Evolutionary conservation across 805 yeast species (phyloP).

Genomic region (Pichia occidentalis): DNA sequence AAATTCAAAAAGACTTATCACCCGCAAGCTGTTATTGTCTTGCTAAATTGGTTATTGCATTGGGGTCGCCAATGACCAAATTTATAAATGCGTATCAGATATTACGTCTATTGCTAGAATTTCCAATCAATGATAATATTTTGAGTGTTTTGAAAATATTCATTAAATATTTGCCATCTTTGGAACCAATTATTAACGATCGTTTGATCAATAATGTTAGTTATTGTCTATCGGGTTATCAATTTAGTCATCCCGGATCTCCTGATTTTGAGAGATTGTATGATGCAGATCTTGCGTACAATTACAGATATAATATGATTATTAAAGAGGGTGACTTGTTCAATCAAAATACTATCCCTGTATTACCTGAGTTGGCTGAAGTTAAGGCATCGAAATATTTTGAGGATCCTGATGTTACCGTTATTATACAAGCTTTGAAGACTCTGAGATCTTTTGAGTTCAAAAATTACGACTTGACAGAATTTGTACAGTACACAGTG

Average conservation of each 20-base stretch:
- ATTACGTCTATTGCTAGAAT: slow-evolving; percentile 68
- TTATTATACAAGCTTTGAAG: slow-evolving; percentile 71
- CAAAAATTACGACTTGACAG: slow-evolving; percentile 69
- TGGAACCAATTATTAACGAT: slow-evolving; percentile 65
- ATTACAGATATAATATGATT: slow-evolving; percentile 69
- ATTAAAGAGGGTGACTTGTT: slow-evolving; percentile 54
- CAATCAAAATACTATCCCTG: slow-evolving; percentile 14
- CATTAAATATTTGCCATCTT: slow-evolving; percentile 69
- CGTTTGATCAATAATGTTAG: slow-evolving; percentile 67
- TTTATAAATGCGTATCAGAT: slow-evolving; percentile 72
- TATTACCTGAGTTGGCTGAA: slow-evolving; percentile 18
- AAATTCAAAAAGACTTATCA: slow-evolving; percentile 65
- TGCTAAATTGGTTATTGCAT: slow-evolving; percentile 78
- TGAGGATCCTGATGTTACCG: slow-evolving; percentile 29
- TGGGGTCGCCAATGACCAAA: slow-evolving; percentile 90
- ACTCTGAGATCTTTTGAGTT: slow-evolving; percentile 73
- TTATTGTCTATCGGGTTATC: slow-evolving; percentile 70
- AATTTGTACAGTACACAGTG: slow-evolving; percentile 80
- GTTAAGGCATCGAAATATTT: slow-evolving; percentile 20
- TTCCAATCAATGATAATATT: slow-evolving; percentile 80
- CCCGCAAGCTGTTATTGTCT: slow-evolving; percentile 85
- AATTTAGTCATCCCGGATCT: slow-evolving; percentile 79
- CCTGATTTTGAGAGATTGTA: slow-evolving; percentile 59
- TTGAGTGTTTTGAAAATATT: slow-evolving; percentile 65
- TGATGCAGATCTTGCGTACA: slow-evolving; percentile 61